Evolutionary conservation across 257 asterid genomes (phyloP).

Genomic region (Marsdenia floribunda): DNA sequence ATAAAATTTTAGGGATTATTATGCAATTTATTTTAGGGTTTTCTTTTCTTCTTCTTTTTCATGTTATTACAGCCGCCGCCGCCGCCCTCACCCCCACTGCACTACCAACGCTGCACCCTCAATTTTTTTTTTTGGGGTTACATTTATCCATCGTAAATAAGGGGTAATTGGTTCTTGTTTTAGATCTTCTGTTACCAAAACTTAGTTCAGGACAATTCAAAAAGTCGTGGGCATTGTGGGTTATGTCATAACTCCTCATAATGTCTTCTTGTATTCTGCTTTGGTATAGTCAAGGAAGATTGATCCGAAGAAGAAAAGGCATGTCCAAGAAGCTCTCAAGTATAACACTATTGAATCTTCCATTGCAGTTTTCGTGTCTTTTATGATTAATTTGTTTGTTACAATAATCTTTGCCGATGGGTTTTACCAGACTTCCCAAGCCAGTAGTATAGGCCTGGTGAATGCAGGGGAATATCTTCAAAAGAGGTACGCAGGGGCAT

Average conservation of each 20-base stretch:
- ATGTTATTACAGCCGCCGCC: too few relatives aligned
- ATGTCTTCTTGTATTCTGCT: conserved; percentile 68
- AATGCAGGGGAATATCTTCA: conserved; percentile 67
- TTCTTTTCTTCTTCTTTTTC: too few relatives aligned
- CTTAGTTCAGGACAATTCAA: conserved; percentile 54
- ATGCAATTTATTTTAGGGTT: too few relatives aligned
- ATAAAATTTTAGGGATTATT: too few relatives aligned
- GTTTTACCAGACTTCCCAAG: conserved; percentile 43
- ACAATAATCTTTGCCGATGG: conserved; percentile 71
- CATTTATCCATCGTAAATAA: not conserved
- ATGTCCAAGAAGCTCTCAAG: conserved; percentile 76
- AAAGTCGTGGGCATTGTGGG: conserved; percentile 71
- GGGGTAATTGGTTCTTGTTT: not conserved
- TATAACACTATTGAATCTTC: conserved; percentile 53
- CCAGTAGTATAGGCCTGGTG: conserved; percentile 46
- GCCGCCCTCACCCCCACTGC: too few relatives aligned
- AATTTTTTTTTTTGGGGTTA: not conserved
- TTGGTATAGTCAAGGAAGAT: conserved; percentile 60
- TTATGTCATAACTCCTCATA: conserved; percentile 73
- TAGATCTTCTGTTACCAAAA: conserved; percentile 58
- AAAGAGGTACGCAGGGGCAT: conserved; percentile 48
- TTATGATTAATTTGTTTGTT: conserved; percentile 52
- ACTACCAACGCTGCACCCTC: too few relatives aligned
- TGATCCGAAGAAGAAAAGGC: conserved; percentile 48
- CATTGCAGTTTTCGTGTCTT: conserved; percentile 52